A percentile compares a stretch with the other conserved stretches of the same genome.
Evolutionary conservation across 1,284 basidiomycete species (phyloP).

Genomic region (Puccinia polysora): DNA sequence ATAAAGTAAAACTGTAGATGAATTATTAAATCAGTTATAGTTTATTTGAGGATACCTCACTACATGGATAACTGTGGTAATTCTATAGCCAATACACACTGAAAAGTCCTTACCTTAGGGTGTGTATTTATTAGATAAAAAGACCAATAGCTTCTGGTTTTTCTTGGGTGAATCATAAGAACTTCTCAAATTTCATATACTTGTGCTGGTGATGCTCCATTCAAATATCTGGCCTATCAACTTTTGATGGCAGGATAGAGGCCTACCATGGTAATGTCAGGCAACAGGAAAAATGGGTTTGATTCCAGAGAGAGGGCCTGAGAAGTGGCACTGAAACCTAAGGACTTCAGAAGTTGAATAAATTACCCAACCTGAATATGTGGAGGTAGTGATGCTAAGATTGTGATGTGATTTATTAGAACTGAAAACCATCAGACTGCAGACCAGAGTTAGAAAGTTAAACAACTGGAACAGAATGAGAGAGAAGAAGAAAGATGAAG

Average conservation of each 20-base stretch:
- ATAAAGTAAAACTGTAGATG: constrained; percentile 64
- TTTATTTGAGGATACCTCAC: constrained; percentile 62
- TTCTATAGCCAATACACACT: constrained; percentile 64
- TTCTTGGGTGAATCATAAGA: constrained; percentile 63
- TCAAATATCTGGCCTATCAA: too few species aligned
- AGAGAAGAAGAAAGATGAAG: too few species aligned
- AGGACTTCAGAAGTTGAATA: constrained; percentile 52
- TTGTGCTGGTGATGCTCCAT: constrained; percentile 61
- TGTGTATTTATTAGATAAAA: constrained; percentile 64
- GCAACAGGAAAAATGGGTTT: too few species aligned
- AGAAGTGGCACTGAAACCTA: constrained; percentile 51
- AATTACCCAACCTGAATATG: constrained; percentile 53
- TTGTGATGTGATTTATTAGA: too few species aligned
- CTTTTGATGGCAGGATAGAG: too few species aligned
- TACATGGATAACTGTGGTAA: too few species aligned
- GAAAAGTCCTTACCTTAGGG: constrained; percentile 60
- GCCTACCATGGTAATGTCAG: too few species aligned
- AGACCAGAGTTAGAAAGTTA: too few species aligned
- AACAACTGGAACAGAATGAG: too few species aligned
- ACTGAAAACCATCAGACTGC: too few species aligned
- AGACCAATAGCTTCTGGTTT: constrained; percentile 60
- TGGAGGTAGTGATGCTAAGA: constrained; percentile 54
- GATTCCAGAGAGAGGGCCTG: too few species aligned
- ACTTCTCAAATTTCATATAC: constrained; percentile 61
- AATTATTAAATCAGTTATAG: constrained; percentile 67